Base-by-base conservation (phyloP, 495 filamentous ascomycete species). In the Pyrenula massariospora region DNA sequence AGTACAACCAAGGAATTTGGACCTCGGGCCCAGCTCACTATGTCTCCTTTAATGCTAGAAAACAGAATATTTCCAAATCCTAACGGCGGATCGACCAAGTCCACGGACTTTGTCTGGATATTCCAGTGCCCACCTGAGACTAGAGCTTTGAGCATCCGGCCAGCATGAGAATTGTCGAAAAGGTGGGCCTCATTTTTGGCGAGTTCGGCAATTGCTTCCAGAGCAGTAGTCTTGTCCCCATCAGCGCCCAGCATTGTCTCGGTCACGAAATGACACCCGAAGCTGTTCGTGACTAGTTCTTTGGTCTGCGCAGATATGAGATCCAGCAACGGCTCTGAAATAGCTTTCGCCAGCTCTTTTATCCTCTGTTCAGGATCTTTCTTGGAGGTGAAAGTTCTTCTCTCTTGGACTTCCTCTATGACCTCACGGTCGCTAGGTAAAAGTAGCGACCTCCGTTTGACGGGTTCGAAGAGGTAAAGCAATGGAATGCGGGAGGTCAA, bases 131-230 rank as follows among this genome's bases (percentile, higher is more conserved):
- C 93, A 21, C 93, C 92, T 25, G 86, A 80, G 23, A 96, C 87
- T 1, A 99, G 78, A 0, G 84, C 84, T 70, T 95, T 96, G 58
- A 95, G 79, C 84, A 96, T 86, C 53, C 87, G 83, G n/a, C 89
- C 88, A 1, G 84, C 85, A 56, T 81, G 77, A 1, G 89, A 72
- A 0, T 78, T 77, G 54, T 80, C 77, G 50, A 72, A 65, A 10
- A 72, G 64, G 23, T 77, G 78, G 20, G 85, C 79, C 61, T 88
- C 74, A 53, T 82, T 83, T 53, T 74, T 77, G 15, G 85, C 84
- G 8, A 86, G 81, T 5, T 73, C 70, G 2, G 91, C 90, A 47
- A 97, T 73, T 10, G 87, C 86, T 22, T 77, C 65, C 58, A 95
- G 67, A 12, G 88, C 89, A 15, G 73, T 72, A 19, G 68, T 68